Evolutionary conservation across 192 early-diverging fungal genomes (phyloP).

Genomic region (Obelidium mucronatum): DNA sequence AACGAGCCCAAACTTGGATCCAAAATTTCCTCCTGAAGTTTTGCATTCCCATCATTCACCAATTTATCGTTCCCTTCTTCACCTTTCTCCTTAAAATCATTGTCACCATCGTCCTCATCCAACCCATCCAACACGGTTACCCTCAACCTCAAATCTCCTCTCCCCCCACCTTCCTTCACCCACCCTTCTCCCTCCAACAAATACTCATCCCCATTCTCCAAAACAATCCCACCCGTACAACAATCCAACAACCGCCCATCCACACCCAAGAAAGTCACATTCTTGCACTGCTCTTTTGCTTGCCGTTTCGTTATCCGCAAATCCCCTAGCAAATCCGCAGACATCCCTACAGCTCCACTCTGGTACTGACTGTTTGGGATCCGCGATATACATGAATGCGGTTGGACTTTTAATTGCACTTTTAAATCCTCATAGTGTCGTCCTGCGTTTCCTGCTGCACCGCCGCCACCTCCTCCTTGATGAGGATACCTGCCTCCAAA

Average conservation of each 20-base stretch:
- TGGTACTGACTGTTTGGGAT: neutral
- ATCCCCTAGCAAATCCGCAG: neutral
- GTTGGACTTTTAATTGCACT: neutral
- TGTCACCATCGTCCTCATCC: neutral
- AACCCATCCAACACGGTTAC: neutral
- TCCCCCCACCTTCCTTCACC: neutral
- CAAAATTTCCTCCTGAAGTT: too few species aligned
- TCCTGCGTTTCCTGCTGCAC: too few species aligned
- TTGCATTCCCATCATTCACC: neutral
- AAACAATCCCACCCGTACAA: neutral
- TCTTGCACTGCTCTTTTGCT: neutral
- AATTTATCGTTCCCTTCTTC: neutral
- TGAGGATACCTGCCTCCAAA: neutral
- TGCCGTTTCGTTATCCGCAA: neutral
- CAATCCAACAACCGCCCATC: slow-evolving; percentile 14
- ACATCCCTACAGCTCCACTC: neutral
- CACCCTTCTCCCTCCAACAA: neutral
- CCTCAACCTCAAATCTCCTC: slow-evolving; percentile 2
- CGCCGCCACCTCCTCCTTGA: too few species aligned
- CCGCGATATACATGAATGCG: neutral
- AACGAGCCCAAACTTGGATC: too few species aligned
- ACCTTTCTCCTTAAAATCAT: neutral
- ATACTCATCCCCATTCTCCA: neutral
- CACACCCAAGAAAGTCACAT: neutral
- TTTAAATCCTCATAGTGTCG: neutral